Evolutionary conservation across 495 filamentous ascomycete genomes (phyloP).

Genomic region (Acidomyces sp.): DNA sequence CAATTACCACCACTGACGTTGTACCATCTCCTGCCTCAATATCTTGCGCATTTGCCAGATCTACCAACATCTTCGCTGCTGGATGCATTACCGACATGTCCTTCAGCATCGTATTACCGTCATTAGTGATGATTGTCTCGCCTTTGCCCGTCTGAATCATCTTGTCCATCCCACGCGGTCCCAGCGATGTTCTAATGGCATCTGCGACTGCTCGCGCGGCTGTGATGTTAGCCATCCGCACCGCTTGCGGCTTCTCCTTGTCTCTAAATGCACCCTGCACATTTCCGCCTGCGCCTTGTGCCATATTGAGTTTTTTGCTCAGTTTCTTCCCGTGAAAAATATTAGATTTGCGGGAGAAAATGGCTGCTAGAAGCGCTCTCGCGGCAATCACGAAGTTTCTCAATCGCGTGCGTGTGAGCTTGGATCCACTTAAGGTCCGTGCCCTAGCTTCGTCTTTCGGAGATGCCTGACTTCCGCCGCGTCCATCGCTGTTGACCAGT

Average conservation of each 20-base stretch:
- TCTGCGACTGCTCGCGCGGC: conserved; percentile 95
- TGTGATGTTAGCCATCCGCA: conserved; percentile 88
- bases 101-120: conserved; percentile 96
- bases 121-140: conserved; percentile 96
- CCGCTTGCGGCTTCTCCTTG: conserved; percentile 97
- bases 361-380: too few species aligned
- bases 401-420: too few species aligned
- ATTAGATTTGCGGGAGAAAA: too few species aligned
- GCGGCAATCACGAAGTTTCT: too few species aligned
- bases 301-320: too few species aligned
- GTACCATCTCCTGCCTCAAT: conserved; percentile 97
- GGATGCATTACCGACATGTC: conserved; percentile 99
- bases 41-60: conserved; percentile 92
- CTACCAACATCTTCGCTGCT: conserved; percentile 95
- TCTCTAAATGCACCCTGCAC: conserved; percentile 90
- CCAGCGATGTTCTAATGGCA: conserved; percentile 66
- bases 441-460: too few species aligned
- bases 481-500: too few species aligned
- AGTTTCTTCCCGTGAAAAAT: too few species aligned
- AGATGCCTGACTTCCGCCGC: too few species aligned
- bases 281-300: conserved; percentile 47
- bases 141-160: conserved; percentile 98
- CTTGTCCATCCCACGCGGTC: conserved; percentile 64
- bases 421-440: too few species aligned
- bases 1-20: conserved; percentile 95